Evolutionary conservation across 2,329 filamentous ascomycete genomes (phyloP).

Genomic region (Pseudocercospora fuligena): DNA sequence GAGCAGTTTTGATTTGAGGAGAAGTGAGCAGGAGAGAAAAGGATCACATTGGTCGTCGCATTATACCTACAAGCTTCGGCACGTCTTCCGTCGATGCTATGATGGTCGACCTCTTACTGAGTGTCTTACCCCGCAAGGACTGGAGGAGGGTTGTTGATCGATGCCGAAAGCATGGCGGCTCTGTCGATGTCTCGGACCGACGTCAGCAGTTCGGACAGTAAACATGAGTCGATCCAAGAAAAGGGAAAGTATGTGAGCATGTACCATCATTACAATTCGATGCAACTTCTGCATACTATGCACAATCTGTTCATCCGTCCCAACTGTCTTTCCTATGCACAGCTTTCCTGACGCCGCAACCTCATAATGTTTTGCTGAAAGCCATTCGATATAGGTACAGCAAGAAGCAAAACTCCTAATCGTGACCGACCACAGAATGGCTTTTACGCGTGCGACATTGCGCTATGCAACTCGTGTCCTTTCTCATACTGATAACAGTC

Average conservation of each 20-base stretch:
- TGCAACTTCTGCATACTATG: conserved; percentile 21
- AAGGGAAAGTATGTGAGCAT: neutral
- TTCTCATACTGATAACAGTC: conserved; percentile 15
- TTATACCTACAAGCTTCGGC: neutral
- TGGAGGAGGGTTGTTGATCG: neutral
- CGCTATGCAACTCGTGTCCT: conserved; percentile 25
- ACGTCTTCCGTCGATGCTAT: neutral
- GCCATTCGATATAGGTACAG: conserved; percentile 26
- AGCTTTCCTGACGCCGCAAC: conserved; percentile 18
- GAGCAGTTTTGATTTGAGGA: neutral
- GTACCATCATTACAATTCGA: conserved; percentile 9
- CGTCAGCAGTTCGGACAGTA: neutral
- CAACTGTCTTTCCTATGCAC: conserved; percentile 20
- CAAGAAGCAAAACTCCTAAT: conserved; percentile 22
- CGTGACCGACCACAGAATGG: conserved; percentile 16
- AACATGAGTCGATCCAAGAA: neutral
- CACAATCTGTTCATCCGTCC: conserved; percentile 26
- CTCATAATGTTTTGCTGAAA: conserved; percentile 13
- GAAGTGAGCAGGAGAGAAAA: neutral
- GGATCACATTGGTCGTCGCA: neutral
- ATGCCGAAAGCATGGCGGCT: neutral
- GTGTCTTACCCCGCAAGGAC: neutral
- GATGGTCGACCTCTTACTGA: neutral
- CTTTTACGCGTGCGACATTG: conserved; percentile 24
- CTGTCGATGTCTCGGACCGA: neutral